A percentile compares a stretch with the other conserved stretches of the same genome.
Conservation (phyloP, 805 yeast species). For the Ogataea sp. region DNA sequence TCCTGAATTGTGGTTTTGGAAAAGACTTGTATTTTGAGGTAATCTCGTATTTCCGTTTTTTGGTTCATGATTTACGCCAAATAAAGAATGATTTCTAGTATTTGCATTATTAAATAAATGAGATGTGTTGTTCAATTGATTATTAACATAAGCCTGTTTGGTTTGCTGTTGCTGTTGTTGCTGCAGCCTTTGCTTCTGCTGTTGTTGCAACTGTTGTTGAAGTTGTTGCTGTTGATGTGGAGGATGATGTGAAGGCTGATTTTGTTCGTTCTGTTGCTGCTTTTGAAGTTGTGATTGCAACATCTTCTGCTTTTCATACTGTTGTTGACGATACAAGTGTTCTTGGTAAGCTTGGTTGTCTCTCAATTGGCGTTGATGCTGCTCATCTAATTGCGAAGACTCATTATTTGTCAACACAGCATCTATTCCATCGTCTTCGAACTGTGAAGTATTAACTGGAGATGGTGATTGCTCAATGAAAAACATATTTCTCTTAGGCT, state of each 20-base stretch:
- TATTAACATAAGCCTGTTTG: no score
- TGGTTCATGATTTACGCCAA: neutral
- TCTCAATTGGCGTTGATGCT: slow-evolving; percentile 1
- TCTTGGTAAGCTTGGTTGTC: slow-evolving; percentile 1
- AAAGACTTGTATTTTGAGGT: neutral
- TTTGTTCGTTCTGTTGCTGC: neutral
- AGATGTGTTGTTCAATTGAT: neutral
- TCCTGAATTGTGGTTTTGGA: neutral
- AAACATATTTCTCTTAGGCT: slow-evolving; percentile 18
- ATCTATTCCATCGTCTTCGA: neutral
- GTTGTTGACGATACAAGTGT: neutral
- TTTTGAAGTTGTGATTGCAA: neutral
- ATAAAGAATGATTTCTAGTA: neutral
- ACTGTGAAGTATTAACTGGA: slow-evolving; percentile 13
- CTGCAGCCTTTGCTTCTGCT: slow-evolving; percentile 3
- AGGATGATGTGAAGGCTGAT: slow-evolving; percentile 2
- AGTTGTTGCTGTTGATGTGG: slow-evolving; percentile 4
- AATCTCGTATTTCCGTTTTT: neutral
- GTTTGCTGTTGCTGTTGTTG: slow-evolving; percentile 1
- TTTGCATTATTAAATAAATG: neutral
- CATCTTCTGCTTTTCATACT: neutral
- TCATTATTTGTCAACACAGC: neutral
- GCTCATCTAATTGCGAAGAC: neutral
- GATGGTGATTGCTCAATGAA: slow-evolving; percentile 25
- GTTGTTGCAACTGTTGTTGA: neutral